Evolutionary conservation across 108 stramenopile species (phyloP).

Genomic region (Stephanodiscus minutulus): DNA sequence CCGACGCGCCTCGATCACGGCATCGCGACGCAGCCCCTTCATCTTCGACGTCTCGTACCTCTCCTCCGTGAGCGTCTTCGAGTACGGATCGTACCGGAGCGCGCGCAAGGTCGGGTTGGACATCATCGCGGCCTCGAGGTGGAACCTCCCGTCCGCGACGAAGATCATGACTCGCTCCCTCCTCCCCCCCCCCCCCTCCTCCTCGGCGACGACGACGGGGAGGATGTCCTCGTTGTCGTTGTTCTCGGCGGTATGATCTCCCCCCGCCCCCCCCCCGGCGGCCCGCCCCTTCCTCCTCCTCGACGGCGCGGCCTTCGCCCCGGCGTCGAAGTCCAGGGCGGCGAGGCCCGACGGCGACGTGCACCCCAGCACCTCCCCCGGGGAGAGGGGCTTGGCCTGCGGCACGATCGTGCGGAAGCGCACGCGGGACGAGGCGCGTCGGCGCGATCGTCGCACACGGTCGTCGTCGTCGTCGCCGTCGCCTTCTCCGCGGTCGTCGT

Average conservation of each 20-base stretch:
- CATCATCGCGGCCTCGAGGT: slow-evolving; percentile 98
- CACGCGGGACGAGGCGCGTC: background rate
- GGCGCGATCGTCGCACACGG: too few relatives aligned
- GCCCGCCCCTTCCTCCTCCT: background rate
- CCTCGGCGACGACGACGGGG: background rate
- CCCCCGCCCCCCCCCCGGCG: background rate
- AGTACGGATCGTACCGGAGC: slow-evolving; percentile 96
- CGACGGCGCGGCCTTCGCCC: background rate
- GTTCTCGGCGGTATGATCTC: background rate
- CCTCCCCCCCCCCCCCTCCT: background rate
- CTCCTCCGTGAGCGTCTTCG: slow-evolving; percentile 90
- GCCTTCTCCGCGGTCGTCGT: slow-evolving; percentile 35
- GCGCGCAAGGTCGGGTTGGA: slow-evolving; percentile 90
- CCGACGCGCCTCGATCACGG: slow-evolving; percentile 49
- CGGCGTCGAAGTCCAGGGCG: slow-evolving; percentile 22
- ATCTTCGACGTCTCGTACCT: slow-evolving; percentile 90
- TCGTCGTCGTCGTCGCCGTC: slow-evolving; percentile 24
- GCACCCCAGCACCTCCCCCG: slow-evolving; percentile 97
- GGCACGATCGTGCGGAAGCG: slow-evolving; percentile 57
- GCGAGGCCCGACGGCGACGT: slow-evolving; percentile 79
- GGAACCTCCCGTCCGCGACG: slow-evolving; percentile 98
- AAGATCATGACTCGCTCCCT: slow-evolving; percentile 84
- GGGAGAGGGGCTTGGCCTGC: slow-evolving; percentile 90
- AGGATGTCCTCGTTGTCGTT: background rate
- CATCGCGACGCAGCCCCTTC: slow-evolving; percentile 71